A percentile compares a stretch with the other conserved stretches of the same genome.
Evolutionary conservation across 345 rosid species (phyloP).

Genomic region (Pseudoturritis turrita): DNA sequence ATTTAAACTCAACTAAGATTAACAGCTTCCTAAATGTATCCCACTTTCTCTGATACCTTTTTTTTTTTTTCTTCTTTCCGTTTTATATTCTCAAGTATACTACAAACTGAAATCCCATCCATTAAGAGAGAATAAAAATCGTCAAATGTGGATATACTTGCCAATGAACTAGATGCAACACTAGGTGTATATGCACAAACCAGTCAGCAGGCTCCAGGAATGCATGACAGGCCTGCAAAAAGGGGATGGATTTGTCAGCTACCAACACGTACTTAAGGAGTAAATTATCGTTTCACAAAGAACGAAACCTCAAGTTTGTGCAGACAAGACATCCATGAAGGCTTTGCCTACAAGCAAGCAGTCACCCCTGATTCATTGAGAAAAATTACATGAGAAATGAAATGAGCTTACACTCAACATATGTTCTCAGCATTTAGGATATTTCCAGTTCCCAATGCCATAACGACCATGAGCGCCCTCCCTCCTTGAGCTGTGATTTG

Average conservation of each 20-base stretch:
- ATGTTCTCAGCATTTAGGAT: constrained; percentile 61
- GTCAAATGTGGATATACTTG: constrained; percentile 10
- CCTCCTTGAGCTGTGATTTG: constrained; percentile 52
- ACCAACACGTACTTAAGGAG: background rate
- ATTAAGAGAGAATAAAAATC: background rate
- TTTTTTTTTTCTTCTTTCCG: background rate
- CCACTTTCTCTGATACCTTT: background rate
- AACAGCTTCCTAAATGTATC: too few relatives aligned
- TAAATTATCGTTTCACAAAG: too few relatives aligned
- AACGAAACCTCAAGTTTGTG: too few relatives aligned
- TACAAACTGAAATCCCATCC: background rate
- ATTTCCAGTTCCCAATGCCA: constrained; percentile 68
- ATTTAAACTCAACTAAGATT: too few relatives aligned
- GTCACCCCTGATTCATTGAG: too few relatives aligned
- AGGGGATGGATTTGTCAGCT: constrained; percentile 10
- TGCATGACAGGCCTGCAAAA: constrained; percentile 83
- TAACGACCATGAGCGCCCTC: constrained; percentile 82
- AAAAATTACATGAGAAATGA: too few relatives aligned
- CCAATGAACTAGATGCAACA: constrained; percentile 85
- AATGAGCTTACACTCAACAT: too few relatives aligned
- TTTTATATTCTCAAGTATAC: background rate
- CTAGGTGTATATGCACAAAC: constrained; percentile 86
- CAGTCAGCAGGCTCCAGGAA: constrained; percentile 71
- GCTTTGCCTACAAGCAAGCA: too few relatives aligned
- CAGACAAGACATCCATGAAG: too few relatives aligned